These are phyloP conservation scores for Nicotiana obtusifolia DNA, from an alignment of 257 asterid species.

Conservation along the genomic window DNA sequence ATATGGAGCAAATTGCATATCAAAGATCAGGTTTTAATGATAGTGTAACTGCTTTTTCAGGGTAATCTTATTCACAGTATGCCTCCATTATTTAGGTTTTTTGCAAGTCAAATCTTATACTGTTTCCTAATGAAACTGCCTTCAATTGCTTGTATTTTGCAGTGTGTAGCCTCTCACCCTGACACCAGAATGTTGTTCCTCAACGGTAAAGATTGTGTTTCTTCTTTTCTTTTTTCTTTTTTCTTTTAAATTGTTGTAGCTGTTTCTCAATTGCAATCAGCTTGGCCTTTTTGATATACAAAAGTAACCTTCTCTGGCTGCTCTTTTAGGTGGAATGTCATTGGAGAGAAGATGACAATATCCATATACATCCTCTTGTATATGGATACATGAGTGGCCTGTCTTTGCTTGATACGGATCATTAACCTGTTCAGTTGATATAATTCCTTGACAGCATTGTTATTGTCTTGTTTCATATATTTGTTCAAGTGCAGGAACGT, in stretches of 20 bases:
- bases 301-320: not conserved
- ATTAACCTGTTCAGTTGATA: no score
- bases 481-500: no score
- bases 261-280: not conserved
- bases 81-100: not conserved
- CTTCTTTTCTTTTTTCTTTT: not conserved
- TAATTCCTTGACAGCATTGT: no score
- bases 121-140: not conserved
- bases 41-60: no score
- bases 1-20: no score
- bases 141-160: conserved; percentile 14
- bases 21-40: no score
- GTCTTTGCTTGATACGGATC: no score
- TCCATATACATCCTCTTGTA: no score
- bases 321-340: not conserved
- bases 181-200: conserved; percentile 23
- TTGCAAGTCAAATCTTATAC: not conserved
- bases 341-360: not conserved
- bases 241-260: not conserved
- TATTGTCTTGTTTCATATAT: no score
- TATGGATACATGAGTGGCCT: no score
- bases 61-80: not conserved
- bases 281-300: not conserved
- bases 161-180: conserved; percentile 36
- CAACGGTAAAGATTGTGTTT: conserved; percentile 20